Evolutionary conservation across 495 filamentous ascomycete genomes (phyloP).

Genomic region (Choiromyces venosus): DNA sequence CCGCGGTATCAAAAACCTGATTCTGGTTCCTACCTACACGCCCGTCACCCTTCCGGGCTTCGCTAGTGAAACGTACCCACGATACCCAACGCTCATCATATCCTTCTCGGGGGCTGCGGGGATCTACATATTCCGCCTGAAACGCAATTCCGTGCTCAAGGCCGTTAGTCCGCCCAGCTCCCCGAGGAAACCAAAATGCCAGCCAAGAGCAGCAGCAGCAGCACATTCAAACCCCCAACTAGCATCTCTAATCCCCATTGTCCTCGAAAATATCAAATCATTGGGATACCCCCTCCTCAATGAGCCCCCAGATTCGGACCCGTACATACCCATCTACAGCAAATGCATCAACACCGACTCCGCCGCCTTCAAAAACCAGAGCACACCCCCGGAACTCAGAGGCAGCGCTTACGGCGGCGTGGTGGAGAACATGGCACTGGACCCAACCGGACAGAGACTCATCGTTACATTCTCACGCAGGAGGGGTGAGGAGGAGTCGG

Average conservation of each 20-base stretch:
- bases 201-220: background rate
- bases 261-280: background rate
- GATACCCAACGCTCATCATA: slow-evolving; percentile 19
- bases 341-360: background rate
- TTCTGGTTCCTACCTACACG: slow-evolving; percentile 16
- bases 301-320: background rate
- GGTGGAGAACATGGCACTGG: slow-evolving; percentile 27
- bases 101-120: slow-evolving; percentile 6
- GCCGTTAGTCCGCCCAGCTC: background rate
- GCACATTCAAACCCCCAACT: too few relatives aligned
- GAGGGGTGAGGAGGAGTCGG: slow-evolving; percentile 2
- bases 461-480: slow-evolving; percentile 15
- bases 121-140: slow-evolving; percentile 21
- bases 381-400: background rate
- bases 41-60: background rate
- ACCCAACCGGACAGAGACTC: slow-evolving; percentile 18
- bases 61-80: background rate
- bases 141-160: slow-evolving; percentile 18
- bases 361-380: background rate
- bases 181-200: background rate
- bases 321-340: background rate
- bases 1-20: slow-evolving; percentile 6
- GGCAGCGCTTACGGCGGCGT: slow-evolving; percentile 12
- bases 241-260: background rate
- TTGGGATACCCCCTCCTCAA: background rate